Evolutionary conservation across 75 land plant species (phyloP), one percentile per base, ranked within the genome.

Genomic region (Picea sitchensis): DNA sequence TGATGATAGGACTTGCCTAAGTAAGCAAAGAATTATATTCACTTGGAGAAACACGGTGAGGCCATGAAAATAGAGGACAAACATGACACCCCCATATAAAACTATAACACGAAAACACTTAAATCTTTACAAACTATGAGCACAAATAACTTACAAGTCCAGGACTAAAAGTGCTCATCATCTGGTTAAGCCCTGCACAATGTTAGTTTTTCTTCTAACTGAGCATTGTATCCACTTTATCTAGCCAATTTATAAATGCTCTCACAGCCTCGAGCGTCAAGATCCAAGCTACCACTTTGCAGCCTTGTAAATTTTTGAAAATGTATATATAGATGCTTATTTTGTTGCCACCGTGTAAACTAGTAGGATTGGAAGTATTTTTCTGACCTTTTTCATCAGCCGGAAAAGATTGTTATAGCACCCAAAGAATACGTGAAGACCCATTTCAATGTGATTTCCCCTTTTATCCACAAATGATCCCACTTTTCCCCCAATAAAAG

Each of bases 391-490:
- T 78, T 92, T 88, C 92, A 96, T 87, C 38, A 96, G 88, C n/a
- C 99, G 98, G 63, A 94, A 96, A 30, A 96, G 92, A 83, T 96
- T 96, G 77, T 88, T 92, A 76, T 96, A 96, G 90, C 99, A 96
- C 57, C 99, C 99, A 84, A 96, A 96, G 59, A 96, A 96, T 17
- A 96, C 99, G 85, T 96, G 99, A 59, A 96, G 82, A 3, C 99
- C 99, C 99, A 96, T 96, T 76, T 96, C 98, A 79, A 96, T 85
- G 65, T 96, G 99, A 61, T 96, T 96, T 63, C 98, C 99, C 64
- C 80, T 77, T 79, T 87, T 92, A 78, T 96, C 99, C 20, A 84
- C 83, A 86, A 89, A 96, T 4, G 99, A 96, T 13, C 98, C 99
- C 38, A 96, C 99, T 86, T 96, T 95, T 0, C 99, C 99, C 61